Conservation (phyloP, 345 rosid genomes). For the Excoecaria cochinchinensis region DNA sequence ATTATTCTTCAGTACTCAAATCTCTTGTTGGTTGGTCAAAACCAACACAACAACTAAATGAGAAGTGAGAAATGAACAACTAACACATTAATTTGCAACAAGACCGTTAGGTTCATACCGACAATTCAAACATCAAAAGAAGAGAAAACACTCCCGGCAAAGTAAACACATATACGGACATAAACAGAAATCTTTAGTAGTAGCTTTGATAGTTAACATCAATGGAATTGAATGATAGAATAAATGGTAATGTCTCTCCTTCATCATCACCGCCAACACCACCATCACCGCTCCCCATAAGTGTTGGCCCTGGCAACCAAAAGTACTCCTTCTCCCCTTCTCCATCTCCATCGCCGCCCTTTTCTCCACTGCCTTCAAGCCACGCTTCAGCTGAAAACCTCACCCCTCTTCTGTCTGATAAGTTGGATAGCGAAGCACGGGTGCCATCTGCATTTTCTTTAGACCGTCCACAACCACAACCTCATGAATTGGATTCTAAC, state of each 20-base stretch:
- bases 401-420: constrained; percentile 38
- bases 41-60: too few relatives aligned
- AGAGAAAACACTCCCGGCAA: constrained; percentile 8
- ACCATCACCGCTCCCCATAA: constrained; percentile 60
- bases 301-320: constrained; percentile 49
- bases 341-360: constrained; percentile 49
- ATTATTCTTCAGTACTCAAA: too few relatives aligned
- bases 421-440: constrained; percentile 12
- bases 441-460: constrained; percentile 40
- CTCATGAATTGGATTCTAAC: constrained; percentile 10
- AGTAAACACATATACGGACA: neutral
- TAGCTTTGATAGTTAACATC: neutral
- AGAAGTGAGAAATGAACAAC: too few relatives aligned
- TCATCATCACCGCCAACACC: constrained; percentile 57
- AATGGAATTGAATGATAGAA: neutral
- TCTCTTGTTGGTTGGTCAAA: too few relatives aligned
- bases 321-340: constrained; percentile 42
- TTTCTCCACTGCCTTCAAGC: constrained; percentile 36
- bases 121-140: constrained; percentile 16
- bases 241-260: constrained; percentile 23
- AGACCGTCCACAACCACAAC: constrained; percentile 21
- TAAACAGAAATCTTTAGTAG: too few relatives aligned
- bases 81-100: too few relatives aligned
- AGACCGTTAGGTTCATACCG: constrained; percentile 32
- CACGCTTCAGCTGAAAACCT: constrained; percentile 37